Conservation (phyloP, 2,329 filamentous ascomycete genomes). For the Colletotrichum godetiae region DNA sequence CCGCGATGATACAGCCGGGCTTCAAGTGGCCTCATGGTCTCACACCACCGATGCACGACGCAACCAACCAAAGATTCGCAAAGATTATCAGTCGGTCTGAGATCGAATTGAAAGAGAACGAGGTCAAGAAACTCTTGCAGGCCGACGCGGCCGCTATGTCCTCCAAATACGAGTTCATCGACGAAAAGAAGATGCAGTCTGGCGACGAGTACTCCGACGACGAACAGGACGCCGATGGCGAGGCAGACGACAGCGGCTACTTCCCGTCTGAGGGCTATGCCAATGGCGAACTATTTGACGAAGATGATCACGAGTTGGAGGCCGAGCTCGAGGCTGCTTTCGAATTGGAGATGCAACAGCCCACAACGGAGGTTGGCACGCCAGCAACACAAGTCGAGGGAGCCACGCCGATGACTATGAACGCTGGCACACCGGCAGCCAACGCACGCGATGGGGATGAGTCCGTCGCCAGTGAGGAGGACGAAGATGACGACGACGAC, state of each 20-base stretch:
- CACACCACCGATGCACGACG: constrained; percentile 89
- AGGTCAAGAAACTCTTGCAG: constrained; percentile 78
- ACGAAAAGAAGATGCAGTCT: constrained; percentile 53
- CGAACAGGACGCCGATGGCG: constrained; percentile 62
- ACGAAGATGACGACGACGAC: constrained; percentile 63
- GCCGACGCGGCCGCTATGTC: constrained; percentile 73
- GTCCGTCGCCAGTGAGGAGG: constrained; percentile 57
- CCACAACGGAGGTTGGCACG: constrained; percentile 50
- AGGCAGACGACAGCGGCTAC: constrained; percentile 57
- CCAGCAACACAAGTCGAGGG: constrained; percentile 55
- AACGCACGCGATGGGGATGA: constrained; percentile 57
- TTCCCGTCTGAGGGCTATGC: constrained; percentile 45
- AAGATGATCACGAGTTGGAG: constrained; percentile 61
- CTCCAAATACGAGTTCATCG: constrained; percentile 73
- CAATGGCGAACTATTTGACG: constrained; percentile 46
- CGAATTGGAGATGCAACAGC: constrained; percentile 55
- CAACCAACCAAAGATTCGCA: constrained; percentile 83
- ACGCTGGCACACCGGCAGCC: constrained; percentile 57
- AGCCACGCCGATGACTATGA: constrained; percentile 56
- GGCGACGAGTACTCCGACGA: constrained; percentile 69
- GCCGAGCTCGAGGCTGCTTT: constrained; percentile 67
- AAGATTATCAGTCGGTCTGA: constrained; percentile 85
- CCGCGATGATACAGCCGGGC: constrained; percentile 74
- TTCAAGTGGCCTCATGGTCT: constrained; percentile 87
- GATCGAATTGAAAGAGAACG: constrained; percentile 85